Evolutionary conservation across 2,329 filamentous ascomycete genomes (phyloP), one percentile per base, ranked within the genome.

Genomic region (Fusarium acutatum): DNA sequence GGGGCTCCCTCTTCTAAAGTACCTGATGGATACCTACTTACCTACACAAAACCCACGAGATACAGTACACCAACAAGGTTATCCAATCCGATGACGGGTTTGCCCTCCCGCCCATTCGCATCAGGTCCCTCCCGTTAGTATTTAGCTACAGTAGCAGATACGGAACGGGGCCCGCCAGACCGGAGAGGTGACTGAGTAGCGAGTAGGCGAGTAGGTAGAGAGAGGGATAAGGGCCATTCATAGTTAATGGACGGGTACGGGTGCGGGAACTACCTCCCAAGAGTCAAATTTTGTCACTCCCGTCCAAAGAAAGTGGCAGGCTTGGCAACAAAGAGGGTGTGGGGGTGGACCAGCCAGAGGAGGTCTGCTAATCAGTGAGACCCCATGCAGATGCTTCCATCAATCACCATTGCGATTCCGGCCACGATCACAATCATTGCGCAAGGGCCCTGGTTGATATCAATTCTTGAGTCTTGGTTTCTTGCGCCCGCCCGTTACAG

Each of bases 291-390:
- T 56, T 69, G 66, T 70, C 35, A 70, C 49, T 64, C 43, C 47
- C n/a, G 47, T 34, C 47, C 54, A 38, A 46, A 59, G 24, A 60
- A 60, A 66, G 58, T 71, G 59, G 71, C 58, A 67, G 57, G 35
- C 71, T 73, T 73, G 61, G 71, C 58, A 62, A 41, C 67, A 43
- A 35, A 34, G 50, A 73, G 62, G 54, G 57, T 74, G 71, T 74
- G 71, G 71, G 71, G 71, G 71, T 72, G 71, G 71, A 63, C 71
- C 71, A 74, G 43, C 71, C 71, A 74, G 71, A 74, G 40, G 60
- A 46, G 44, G 56, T 72, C 60, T 69, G 64, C 67, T 75, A 76
- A 77, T 76, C 75, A 73, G 73, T 67, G 32, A 35, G 41, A 73
- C 65, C 65, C 67, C 54, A 35, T 58, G 28, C 38, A 50, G 41